Conservation (phyloP, 441 rosid genomes). For the Erodium moschatum region DNA sequence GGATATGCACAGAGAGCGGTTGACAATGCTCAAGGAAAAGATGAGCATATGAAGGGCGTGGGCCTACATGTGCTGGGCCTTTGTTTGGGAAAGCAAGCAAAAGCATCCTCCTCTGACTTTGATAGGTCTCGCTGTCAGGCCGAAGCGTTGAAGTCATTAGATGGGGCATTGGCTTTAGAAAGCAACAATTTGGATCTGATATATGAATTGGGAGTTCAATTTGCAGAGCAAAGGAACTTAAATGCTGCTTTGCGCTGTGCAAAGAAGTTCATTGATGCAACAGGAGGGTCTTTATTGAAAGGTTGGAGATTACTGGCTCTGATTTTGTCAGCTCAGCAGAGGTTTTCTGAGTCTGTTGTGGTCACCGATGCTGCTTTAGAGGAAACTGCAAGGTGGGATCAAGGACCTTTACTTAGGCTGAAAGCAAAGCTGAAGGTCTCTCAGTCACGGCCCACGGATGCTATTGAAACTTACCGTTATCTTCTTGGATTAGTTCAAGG, state of each 20-base stretch:
- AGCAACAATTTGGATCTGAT: conserved; percentile 59
- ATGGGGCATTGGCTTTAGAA: conserved; percentile 57
- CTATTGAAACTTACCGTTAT: conserved; percentile 72
- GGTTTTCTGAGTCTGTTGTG: conserved; percentile 74
- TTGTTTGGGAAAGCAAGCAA: conserved; percentile 74
- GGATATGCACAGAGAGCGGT: conserved; percentile 60
- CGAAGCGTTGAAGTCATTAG: conserved; percentile 67
- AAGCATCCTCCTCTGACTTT: conserved; percentile 61
- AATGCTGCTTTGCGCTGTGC: conserved; percentile 58
- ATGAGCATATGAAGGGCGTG: conserved; percentile 73
- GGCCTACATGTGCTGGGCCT: conserved; percentile 64
- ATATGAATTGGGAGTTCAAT: conserved; percentile 69
- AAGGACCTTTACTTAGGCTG: conserved; percentile 64
- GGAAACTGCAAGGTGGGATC: conserved; percentile 89
- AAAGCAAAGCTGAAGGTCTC: conserved; percentile 75
- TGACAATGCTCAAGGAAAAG: conserved; percentile 44
- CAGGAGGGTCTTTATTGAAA: conserved; percentile 70
- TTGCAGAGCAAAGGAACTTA: conserved; percentile 79
- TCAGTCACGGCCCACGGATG: conserved; percentile 58
- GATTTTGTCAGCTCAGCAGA: conserved; percentile 75
- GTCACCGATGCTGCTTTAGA: conserved; percentile 86
- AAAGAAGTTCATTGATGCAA: conserved; percentile 57
- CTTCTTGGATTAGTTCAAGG: conserved; percentile 92
- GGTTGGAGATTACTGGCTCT: conserved; percentile 88
- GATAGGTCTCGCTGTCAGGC: conserved; percentile 74